phyloP scores from a whole-genome alignment of 768 basidiomycete species.

The Boletus barrowsii region DNA sequence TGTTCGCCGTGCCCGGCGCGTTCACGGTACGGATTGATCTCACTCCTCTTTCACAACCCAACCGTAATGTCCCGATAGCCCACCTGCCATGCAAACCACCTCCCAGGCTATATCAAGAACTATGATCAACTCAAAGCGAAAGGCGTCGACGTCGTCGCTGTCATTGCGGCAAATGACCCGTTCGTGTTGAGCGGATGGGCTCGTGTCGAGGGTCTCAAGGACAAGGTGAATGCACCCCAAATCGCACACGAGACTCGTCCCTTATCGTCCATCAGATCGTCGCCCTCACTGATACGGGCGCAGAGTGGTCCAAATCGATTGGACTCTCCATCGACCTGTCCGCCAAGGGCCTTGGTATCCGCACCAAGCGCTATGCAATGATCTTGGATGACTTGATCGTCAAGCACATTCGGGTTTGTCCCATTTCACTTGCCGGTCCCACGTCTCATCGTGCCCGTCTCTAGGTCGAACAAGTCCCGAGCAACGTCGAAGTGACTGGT shows the following conservation, averaged over 20 bases:
- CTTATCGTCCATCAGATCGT: slow-evolving; percentile 44
- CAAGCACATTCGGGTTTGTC: slow-evolving; percentile 56
- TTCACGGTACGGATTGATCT: slow-evolving; percentile 57
- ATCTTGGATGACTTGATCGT: slow-evolving; percentile 70
- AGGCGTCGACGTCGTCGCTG: slow-evolving; percentile 50
- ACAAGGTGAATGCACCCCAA: slow-evolving; percentile 52
- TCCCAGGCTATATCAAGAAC: slow-evolving; percentile 45
- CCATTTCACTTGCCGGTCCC: background rate
- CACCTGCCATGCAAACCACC: slow-evolving; percentile 42
- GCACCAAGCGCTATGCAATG: slow-evolving; percentile 61
- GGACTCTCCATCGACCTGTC: slow-evolving; percentile 55
- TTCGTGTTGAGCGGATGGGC: slow-evolving; percentile 64
- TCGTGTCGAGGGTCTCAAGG: slow-evolving; percentile 55
- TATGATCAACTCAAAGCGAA: slow-evolving; percentile 49
- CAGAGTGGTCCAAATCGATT: slow-evolving; percentile 53
- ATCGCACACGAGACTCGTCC: background rate
- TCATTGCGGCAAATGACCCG: slow-evolving; percentile 58
- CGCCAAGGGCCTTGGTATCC: slow-evolving; percentile 48
- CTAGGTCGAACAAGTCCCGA: slow-evolving; percentile 14
- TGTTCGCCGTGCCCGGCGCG: slow-evolving; percentile 77
- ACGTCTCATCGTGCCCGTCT: background rate
- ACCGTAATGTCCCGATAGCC: slow-evolving; percentile 22
- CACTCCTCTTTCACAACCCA: background rate
- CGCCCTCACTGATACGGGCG: slow-evolving; percentile 53
- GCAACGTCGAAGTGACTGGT: slow-evolving; percentile 6